Evolutionary conservation across 106 monocot species (phyloP).

Genomic region (Apostasia shenzhenica): DNA sequence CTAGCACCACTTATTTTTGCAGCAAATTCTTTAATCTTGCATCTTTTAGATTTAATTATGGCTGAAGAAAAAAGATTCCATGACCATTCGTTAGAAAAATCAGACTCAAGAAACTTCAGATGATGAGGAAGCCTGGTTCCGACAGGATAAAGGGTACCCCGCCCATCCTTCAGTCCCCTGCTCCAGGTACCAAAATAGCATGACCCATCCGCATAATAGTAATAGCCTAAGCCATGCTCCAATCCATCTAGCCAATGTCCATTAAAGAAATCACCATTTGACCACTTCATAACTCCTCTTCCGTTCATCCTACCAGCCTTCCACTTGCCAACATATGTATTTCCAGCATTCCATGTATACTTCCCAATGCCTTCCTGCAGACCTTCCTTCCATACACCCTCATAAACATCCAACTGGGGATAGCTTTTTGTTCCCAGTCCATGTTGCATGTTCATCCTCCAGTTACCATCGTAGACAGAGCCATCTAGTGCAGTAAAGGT

Average conservation of each 20-base stretch:
- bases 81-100: conserved; percentile 12
- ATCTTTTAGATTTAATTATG: conserved; percentile 10
- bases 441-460: conserved; percentile 85
- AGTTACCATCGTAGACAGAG: conserved; percentile 63
- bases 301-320: conserved; percentile 85
- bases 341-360: conserved; percentile 72
- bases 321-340: conserved; percentile 76
- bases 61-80: conserved; percentile 13
- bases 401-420: conserved; percentile 57
- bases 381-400: conserved; percentile 87
- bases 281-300: conserved; percentile 80
- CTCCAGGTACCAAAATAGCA: conserved; percentile 87
- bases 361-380: conserved; percentile 70
- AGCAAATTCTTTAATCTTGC: conserved; percentile 2
- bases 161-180: conserved; percentile 87
- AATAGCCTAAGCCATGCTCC: conserved; percentile 65
- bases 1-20: conserved; percentile 12
- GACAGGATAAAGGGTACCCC: conserved; percentile 55
- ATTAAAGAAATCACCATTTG: conserved; percentile 66
- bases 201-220: conserved; percentile 60
- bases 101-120: conserved; percentile 15
- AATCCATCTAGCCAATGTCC: conserved; percentile 84
- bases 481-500: conserved; percentile 54
- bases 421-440: conserved; percentile 72
- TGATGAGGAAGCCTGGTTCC: conserved; percentile 45